Percentiles rank a stretch among this genome's conserved stretches.
Evolutionary conservation across 768 basidiomycete species (phyloP).

Genomic region (Royoungia palumana): DNA sequence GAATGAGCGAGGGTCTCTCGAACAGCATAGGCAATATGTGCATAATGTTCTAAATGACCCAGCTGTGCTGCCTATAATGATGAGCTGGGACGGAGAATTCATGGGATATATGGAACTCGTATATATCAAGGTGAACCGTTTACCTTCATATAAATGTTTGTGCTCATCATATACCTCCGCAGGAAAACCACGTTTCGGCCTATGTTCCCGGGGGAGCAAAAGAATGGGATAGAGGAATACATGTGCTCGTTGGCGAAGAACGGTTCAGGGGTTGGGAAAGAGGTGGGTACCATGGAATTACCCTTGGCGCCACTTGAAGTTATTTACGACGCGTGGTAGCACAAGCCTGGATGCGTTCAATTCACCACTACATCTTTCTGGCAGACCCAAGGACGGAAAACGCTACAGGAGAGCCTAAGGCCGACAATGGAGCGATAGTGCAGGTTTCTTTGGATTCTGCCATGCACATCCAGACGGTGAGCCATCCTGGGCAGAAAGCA

Average conservation of each 20-base stretch:
- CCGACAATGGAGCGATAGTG: conserved; percentile 30
- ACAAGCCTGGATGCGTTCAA: conserved; percentile 21
- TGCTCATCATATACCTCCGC: not conserved
- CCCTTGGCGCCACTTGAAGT: not conserved
- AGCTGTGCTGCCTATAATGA: conserved; percentile 38
- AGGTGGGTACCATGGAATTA: conserved; percentile 30
- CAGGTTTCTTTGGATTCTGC: conserved; percentile 16
- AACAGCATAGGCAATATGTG: conserved; percentile 43
- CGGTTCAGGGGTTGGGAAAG: conserved; percentile 42
- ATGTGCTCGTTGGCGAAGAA: conserved; percentile 46
- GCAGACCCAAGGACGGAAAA: conserved; percentile 40
- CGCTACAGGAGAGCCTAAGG: conserved; percentile 43
- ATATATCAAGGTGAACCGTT: conserved; percentile 41
- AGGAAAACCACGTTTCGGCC: conserved; percentile 22
- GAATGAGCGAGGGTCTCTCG: conserved; percentile 44
- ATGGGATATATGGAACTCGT: conserved; percentile 46
- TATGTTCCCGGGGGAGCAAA: conserved; percentile 27
- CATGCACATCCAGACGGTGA: conserved; percentile 23
- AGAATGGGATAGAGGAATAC: conserved; percentile 38
- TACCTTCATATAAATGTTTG: not conserved
- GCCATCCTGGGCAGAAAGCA: not conserved
- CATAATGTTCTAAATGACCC: conserved; percentile 35
- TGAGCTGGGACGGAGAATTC: conserved; percentile 44
- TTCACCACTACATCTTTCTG: conserved; percentile 44
- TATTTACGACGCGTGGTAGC: conserved; percentile 4